phyloP scores from a whole-genome alignment of 768 basidiomycete genomes.

The Guyanaporus albipodus region DNA sequence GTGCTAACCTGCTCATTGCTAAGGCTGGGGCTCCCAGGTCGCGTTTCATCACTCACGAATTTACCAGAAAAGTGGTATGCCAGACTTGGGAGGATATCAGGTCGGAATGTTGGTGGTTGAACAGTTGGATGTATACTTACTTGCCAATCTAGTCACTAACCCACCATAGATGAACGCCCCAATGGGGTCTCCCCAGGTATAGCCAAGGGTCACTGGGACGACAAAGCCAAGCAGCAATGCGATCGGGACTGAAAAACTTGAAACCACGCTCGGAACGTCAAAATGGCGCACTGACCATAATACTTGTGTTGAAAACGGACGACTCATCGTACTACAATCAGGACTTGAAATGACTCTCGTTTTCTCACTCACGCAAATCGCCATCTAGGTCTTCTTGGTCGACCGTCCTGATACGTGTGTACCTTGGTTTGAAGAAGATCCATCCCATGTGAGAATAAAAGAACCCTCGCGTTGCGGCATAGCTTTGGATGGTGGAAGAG shows the following conservation, averaged over 20 bases:
- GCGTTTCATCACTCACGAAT: slow-evolving; percentile 3
- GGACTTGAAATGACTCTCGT: not conserved
- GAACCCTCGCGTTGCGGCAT: slow-evolving; percentile 8
- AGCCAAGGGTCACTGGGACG: not conserved
- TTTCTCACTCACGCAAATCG: slow-evolving; percentile 8
- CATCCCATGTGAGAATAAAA: slow-evolving; percentile 12
- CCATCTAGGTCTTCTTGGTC: slow-evolving; percentile 6
- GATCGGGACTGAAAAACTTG: slow-evolving; percentile 7
- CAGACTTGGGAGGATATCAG: slow-evolving; percentile 5
- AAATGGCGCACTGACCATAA: slow-evolving; percentile 3
- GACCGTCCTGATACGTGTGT: slow-evolving; percentile 4
- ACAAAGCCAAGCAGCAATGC: slow-evolving; percentile 3
- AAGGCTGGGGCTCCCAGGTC: not conserved
- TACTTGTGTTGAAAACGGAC: slow-evolving; percentile 11
- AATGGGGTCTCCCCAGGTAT: slow-evolving; percentile 9
- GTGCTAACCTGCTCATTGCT: slow-evolving; percentile 1
- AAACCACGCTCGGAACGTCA: not conserved
- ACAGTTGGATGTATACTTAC: slow-evolving; percentile 5
- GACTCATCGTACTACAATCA: not conserved
- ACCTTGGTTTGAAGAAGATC: slow-evolving; percentile 11
- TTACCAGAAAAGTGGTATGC: slow-evolving; percentile 8
- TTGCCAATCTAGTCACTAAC: slow-evolving; percentile 7
- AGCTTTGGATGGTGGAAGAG: not conserved
- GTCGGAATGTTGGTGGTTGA: not conserved
- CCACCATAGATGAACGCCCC: slow-evolving; percentile 10